A percentile compares a stretch with the other conserved stretches of the same genome.
Evolutionary conservation across 768 basidiomycete genomes (phyloP).

Genomic region (Phylloporus sp.): DNA sequence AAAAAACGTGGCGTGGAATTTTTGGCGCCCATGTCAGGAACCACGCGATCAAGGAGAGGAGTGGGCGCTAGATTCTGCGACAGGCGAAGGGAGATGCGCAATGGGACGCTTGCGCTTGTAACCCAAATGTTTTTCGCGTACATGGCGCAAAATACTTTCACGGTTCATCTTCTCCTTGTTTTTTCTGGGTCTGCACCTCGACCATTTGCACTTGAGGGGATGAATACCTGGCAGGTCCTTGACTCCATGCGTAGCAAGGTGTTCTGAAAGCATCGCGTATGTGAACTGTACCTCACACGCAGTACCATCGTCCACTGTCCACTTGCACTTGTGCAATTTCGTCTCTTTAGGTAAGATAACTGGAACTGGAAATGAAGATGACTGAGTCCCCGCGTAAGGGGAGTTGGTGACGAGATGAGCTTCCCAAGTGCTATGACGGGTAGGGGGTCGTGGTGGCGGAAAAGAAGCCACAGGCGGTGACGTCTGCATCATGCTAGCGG

Average conservation of each 20-base stretch:
- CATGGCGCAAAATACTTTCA: constrained; percentile 15
- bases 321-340: constrained; percentile 2
- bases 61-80: neutral
- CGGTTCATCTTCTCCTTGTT: constrained; percentile 1
- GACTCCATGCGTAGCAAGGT: constrained; percentile 11
- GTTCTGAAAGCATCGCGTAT: neutral
- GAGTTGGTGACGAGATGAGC: neutral
- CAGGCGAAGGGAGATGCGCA: neutral
- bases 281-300: constrained; percentile 3
- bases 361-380: neutral
- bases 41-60: neutral
- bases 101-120: constrained; percentile 5
- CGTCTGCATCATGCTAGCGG: too few species aligned
- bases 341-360: neutral
- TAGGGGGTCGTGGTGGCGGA: too few species aligned
- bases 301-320: neutral
- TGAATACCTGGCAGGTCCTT: rapidly evolving
- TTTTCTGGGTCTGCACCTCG: constrained; percentile 1
- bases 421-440: neutral
- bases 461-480: too few species aligned
- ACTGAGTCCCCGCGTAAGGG: neutral
- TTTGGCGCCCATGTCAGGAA: neutral
- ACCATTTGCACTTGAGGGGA: constrained; percentile 5
- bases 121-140: constrained; percentile 12
- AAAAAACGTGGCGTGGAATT: neutral